These are phyloP conservation scores for Dichotomocladium elegans DNA, from an alignment of 371 early-diverging fungal species.

Conservation along the genomic window DNA sequence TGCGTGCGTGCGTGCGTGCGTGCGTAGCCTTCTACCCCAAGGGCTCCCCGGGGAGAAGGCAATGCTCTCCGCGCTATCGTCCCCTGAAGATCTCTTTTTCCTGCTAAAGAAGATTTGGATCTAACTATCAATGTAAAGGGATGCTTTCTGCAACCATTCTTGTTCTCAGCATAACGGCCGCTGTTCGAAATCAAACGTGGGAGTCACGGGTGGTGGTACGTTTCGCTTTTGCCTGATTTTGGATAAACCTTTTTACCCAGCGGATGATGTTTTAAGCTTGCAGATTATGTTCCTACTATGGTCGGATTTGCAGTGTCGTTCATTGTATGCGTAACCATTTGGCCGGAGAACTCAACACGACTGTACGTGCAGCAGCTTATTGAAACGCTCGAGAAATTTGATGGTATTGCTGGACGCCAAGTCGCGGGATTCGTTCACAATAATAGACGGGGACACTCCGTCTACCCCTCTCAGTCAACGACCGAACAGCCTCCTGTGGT, in stretches of 20 bases:
- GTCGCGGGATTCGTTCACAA: constrained; percentile 22
- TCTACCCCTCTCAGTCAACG: constrained; percentile 5
- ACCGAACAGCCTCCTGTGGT: constrained; percentile 16
- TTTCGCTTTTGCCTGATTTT: background rate
- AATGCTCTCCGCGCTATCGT: background rate
- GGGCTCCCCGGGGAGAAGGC: too few species aligned
- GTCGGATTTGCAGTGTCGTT: constrained; percentile 30
- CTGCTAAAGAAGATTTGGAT: too few species aligned
- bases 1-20: too few species aligned
- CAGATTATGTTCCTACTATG: constrained; percentile 19
- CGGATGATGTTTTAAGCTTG: background rate
- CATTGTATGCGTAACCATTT: constrained; percentile 20
- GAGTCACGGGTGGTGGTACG: constrained; percentile 22
- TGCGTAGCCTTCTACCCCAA: background rate
- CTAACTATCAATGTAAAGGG: too few species aligned
- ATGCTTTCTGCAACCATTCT: constrained; percentile 45
- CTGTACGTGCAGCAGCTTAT: constrained; percentile 31
- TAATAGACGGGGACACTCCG: constrained; percentile 2
- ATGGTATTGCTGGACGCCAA: constrained; percentile 27
- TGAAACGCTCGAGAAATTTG: constrained; percentile 26
- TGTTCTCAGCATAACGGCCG: constrained; percentile 31
- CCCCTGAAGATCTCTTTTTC: background rate
- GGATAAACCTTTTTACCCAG: background rate
- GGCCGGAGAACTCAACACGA: constrained; percentile 40
- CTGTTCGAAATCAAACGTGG: constrained; percentile 25